These are phyloP conservation scores for Xerocomus amazonicus DNA, from an alignment of 1,284 basidiomycete species.

Conservation along the genomic window DNA sequence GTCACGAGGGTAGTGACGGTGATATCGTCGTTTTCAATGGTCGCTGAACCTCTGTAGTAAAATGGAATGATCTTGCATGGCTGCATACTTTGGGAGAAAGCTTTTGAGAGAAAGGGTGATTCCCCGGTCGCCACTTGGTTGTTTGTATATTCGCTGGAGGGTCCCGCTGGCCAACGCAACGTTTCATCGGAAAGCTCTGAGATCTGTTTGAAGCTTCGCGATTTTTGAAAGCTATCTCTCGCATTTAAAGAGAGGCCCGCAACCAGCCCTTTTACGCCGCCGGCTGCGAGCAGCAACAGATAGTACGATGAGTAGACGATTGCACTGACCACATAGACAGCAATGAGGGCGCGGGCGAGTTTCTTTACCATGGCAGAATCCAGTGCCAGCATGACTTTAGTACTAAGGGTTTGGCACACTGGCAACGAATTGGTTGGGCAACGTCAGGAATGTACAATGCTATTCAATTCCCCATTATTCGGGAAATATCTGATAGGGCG, in stretches of 20 bases:
- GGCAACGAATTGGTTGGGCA: too few relatives aligned
- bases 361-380: slow-evolving; percentile 12
- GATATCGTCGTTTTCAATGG: slow-evolving; percentile 59
- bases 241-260: neutral
- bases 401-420: neutral
- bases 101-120: slow-evolving; percentile 57
- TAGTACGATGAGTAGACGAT: slow-evolving; percentile 36
- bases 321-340: slow-evolving; percentile 30
- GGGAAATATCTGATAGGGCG: too few relatives aligned
- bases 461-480: too few relatives aligned
- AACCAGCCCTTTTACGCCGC: slow-evolving; percentile 16
- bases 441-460: slow-evolving; percentile 6
- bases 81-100: slow-evolving; percentile 62
- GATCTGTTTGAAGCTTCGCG: slow-evolving; percentile 1
- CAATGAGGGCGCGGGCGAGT: slow-evolving; percentile 16
- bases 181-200: slow-evolving; percentile 11
- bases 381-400: slow-evolving; percentile 4
- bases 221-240: neutral
- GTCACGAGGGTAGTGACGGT: slow-evolving; percentile 84
- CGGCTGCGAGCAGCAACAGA: slow-evolving; percentile 23
- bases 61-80: slow-evolving; percentile 76
- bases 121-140: slow-evolving; percentile 36
- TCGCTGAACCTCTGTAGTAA: slow-evolving; percentile 62
- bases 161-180: slow-evolving; percentile 18
- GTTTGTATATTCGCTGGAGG: slow-evolving; percentile 15